Evolutionary conservation across 176 grass and related monocot genomes (phyloP).

Genomic region (Zoysia pacifica): DNA sequence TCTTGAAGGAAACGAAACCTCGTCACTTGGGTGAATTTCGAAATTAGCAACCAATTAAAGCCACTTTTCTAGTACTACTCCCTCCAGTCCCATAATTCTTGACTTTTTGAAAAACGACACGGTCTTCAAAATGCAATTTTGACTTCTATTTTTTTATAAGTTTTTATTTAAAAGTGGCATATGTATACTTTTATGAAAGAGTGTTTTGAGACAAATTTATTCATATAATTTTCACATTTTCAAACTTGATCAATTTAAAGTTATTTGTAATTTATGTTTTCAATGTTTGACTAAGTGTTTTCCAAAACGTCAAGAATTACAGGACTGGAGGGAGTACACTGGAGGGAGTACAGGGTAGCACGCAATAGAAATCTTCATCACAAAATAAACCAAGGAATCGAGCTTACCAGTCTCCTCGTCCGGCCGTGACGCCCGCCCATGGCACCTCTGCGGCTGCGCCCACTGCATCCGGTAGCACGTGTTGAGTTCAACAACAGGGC

Average conservation of each 20-base stretch:
- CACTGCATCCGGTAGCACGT: slow-evolving; percentile 97
- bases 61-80: background rate
- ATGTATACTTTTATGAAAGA: no score
- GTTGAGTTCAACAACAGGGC: slow-evolving; percentile 81
- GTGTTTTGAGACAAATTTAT: no score
- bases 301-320: no score
- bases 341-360: background rate
- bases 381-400: background rate
- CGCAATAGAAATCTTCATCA: background rate
- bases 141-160: no score
- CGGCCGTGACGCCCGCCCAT: slow-evolving; percentile 49
- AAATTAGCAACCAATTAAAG: background rate
- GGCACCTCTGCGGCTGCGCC: slow-evolving; percentile 72
- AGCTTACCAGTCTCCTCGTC: slow-evolving; percentile 61
- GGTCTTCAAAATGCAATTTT: no score
- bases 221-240: no score
- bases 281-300: no score
- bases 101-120: no score
- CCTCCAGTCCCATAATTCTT: no score
- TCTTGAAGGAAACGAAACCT: background rate
- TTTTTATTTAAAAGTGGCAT: no score
- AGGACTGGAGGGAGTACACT: background rate
- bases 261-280: no score
- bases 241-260: no score
- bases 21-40: background rate